Evolutionary conservation across 2,329 filamentous ascomycete genomes (phyloP).

Genomic region (Lachnellula cervina): DNA sequence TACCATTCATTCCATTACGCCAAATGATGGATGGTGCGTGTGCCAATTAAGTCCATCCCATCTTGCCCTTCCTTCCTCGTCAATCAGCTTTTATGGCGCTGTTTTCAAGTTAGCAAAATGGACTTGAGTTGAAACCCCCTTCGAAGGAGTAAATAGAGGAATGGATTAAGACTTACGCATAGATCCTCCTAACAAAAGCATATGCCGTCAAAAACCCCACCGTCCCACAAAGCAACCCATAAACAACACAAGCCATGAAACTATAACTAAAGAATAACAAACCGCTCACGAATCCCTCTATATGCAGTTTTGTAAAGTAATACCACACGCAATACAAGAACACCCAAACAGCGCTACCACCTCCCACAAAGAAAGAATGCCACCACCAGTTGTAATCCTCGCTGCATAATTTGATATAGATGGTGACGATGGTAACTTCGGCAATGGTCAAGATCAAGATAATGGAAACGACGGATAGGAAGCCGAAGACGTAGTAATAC

Average conservation of each 20-base stretch:
- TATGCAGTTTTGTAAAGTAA: constrained; percentile 74
- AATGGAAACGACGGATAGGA: constrained; percentile 67
- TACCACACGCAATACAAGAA: constrained; percentile 82
- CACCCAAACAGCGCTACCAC: constrained; percentile 73
- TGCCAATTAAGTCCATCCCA: not conserved
- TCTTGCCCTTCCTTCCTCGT: not conserved
- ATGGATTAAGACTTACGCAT: constrained; percentile 51
- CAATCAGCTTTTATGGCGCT: constrained; percentile 24
- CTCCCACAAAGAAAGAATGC: constrained; percentile 78
- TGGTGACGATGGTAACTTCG: constrained; percentile 77
- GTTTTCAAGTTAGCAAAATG: constrained; percentile 6
- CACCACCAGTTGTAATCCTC: constrained; percentile 94
- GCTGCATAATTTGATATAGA: constrained; percentile 75
- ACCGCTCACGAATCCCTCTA: constrained; percentile 72
- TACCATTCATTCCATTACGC: not conserved
- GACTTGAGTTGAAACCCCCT: not conserved
- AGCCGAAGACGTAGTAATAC: constrained; percentile 90
- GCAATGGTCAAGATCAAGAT: constrained; percentile 73
- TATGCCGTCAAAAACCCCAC: constrained; percentile 82
- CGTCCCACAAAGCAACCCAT: constrained; percentile 75
- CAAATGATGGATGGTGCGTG: not conserved
- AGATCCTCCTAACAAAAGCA: constrained; percentile 78
- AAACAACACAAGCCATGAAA: constrained; percentile 74
- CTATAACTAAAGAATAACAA: constrained; percentile 84
- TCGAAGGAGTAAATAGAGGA: not conserved